phyloP scores from a whole-genome alignment of 768 basidiomycete species.

The Mycena olivaceomarginata region DNA sequence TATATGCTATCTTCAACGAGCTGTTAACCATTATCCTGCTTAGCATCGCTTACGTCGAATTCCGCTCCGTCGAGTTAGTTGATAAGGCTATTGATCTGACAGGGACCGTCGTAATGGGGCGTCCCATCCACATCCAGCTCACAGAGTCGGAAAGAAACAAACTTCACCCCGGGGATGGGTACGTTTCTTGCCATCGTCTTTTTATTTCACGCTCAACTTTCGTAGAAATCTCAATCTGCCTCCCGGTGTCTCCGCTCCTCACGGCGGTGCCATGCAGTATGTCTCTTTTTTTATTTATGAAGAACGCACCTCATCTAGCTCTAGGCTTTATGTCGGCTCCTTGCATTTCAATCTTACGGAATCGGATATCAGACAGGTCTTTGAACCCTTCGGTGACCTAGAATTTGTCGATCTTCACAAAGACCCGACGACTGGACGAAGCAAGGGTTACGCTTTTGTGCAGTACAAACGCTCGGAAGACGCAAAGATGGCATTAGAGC shows the following conservation, averaged over 20 bases:
- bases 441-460: conserved; percentile 98
- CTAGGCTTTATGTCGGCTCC: conserved; percentile 96
- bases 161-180: conserved; percentile 93
- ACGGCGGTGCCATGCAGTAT: conserved; percentile 87
- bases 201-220: conserved; percentile 37
- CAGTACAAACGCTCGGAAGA: conserved; percentile 97
- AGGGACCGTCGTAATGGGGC: conserved; percentile 98
- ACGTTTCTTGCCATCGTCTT: conserved; percentile 52
- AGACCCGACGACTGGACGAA: conserved; percentile 95
- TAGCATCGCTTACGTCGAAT: conserved; percentile 99
- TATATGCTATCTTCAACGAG: not conserved
- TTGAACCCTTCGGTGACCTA: conserved; percentile 98
- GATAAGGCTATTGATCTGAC: conserved; percentile 92
- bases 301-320: conserved; percentile 31
- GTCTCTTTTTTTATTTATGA: conserved; percentile 50
- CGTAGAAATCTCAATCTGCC: conserved; percentile 86
- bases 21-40: conserved; percentile 20
- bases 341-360: conserved; percentile 98
- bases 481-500: conserved; percentile 96
- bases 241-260: conserved; percentile 88
- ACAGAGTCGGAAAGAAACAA: conserved; percentile 98
- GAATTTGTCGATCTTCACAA: conserved; percentile 99
- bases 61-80: conserved; percentile 92
- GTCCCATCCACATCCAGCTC: conserved; percentile 96
- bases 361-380: conserved; percentile 98